A percentile compares a stretch with the other conserved stretches of the same genome.
phyloP scores from a whole-genome alignment of 2,329 filamentous ascomycete genomes.

The Penicillium sp. region DNA sequence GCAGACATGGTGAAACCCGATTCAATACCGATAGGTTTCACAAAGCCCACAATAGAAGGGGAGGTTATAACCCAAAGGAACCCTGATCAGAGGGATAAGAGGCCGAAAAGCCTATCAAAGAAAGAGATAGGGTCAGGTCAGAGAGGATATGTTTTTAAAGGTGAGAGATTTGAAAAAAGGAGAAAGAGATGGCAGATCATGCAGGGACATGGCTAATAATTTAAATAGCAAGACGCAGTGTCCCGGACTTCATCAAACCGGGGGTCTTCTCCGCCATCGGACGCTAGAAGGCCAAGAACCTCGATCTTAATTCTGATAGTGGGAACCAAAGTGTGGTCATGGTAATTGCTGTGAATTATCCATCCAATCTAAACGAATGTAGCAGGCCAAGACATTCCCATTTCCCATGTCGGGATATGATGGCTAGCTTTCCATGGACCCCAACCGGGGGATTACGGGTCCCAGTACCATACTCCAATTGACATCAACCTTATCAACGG shows the following conservation, averaged over 20 bases:
- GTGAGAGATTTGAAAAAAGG: neutral
- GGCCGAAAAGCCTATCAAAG: neutral
- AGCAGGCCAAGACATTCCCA: constrained; percentile 17
- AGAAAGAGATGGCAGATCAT: constrained; percentile 23
- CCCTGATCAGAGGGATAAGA: neutral
- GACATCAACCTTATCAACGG: neutral
- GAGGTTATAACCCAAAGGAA: neutral
- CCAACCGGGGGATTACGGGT: constrained; percentile 23
- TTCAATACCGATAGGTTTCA: neutral
- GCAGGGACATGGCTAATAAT: constrained; percentile 22
- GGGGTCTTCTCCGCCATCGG: constrained; percentile 21
- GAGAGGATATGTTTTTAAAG: neutral
- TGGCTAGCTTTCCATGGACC: constrained; percentile 8
- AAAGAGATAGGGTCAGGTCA: neutral
- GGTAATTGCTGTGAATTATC: constrained; percentile 25
- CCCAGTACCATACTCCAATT: neutral
- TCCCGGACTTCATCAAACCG: constrained; percentile 11
- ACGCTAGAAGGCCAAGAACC: constrained; percentile 20
- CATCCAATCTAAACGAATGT: constrained; percentile 19
- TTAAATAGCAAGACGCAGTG: constrained; percentile 22
- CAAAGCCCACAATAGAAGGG: neutral
- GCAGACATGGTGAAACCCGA: constrained; percentile 32
- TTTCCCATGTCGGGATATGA: constrained; percentile 10
- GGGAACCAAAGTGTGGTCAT: constrained; percentile 19
- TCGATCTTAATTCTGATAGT: constrained; percentile 27